These are phyloP conservation scores for Myxozyma udenii DNA, from an alignment of 805 yeast species.

Conservation along the genomic window DNA sequence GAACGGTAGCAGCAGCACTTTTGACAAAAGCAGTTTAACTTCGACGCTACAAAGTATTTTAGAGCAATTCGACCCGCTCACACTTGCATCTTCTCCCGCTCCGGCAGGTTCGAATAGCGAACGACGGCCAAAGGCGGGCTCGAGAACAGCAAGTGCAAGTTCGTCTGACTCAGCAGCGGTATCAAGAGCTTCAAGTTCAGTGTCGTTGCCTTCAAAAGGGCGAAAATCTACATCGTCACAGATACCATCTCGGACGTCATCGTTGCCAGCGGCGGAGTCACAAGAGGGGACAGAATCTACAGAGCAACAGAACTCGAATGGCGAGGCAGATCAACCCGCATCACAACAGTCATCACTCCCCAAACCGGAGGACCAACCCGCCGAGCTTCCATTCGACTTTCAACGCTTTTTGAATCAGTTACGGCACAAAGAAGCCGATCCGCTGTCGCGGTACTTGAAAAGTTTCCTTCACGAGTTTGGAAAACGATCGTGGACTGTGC, in stretches of 20 bases:
- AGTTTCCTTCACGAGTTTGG: constrained; percentile 69
- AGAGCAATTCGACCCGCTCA: constrained; percentile 35
- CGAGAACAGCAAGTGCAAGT: constrained; percentile 6
- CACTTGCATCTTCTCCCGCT: constrained; percentile 13
- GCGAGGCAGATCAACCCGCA: not conserved
- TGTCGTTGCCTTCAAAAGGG: constrained; percentile 2
- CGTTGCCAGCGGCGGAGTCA: not conserved
- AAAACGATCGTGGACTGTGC: constrained; percentile 63
- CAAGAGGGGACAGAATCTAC: not conserved
- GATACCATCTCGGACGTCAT: constrained; percentile 4
- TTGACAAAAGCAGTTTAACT: constrained; percentile 1
- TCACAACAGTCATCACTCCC: constrained; percentile 11
- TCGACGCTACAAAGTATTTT: constrained; percentile 27
- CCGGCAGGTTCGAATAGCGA: constrained; percentile 10
- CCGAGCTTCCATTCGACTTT: constrained; percentile 63
- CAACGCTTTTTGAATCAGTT: constrained; percentile 72
- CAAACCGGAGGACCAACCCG: constrained; percentile 35
- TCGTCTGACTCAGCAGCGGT: not conserved
- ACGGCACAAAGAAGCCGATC: constrained; percentile 75
- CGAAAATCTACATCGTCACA: not conserved
- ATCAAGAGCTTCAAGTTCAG: constrained; percentile 9
- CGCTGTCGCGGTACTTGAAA: constrained; percentile 77
- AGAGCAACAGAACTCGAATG: not conserved
- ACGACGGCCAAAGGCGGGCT: constrained; percentile 3
- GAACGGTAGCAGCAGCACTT: constrained; percentile 5